These are phyloP conservation scores for Pleurotus tuoliensis DNA, from an alignment of 768 basidiomycete genomes.

Conservation along the genomic window DNA sequence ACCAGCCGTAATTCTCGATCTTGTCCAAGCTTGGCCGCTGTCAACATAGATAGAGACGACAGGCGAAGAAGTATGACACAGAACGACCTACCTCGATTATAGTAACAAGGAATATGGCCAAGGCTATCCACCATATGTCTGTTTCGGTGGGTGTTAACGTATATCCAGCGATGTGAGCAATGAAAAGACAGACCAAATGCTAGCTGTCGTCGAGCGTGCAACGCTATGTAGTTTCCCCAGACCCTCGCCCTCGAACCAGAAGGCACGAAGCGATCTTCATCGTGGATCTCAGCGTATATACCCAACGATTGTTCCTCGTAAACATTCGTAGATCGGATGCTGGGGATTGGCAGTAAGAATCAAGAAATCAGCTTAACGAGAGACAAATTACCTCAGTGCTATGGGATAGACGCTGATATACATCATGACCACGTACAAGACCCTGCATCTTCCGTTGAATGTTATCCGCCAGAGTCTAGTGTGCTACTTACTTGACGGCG, in stretches of 20 bases:
- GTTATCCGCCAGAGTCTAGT: not conserved
- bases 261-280: constrained; percentile 19
- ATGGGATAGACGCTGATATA: constrained; percentile 80
- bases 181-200: constrained; percentile 65
- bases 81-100: constrained; percentile 76
- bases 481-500: constrained; percentile 69
- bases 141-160: constrained; percentile 6
- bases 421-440: constrained; percentile 79
- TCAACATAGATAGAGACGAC: constrained; percentile 3
- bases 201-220: constrained; percentile 83
- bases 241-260: no score
- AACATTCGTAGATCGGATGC: constrained; percentile 88
- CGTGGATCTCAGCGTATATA: constrained; percentile 53
- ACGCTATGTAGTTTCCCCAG: constrained; percentile 72
- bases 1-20: constrained; percentile 55
- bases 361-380: not conserved
- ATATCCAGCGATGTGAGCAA: no score
- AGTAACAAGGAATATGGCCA: constrained; percentile 84
- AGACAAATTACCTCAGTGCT: constrained; percentile 59
- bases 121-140: constrained; percentile 97
- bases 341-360: constrained; percentile 19
- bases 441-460: not conserved
- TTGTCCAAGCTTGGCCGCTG: constrained; percentile 62
- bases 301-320: constrained; percentile 93
- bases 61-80: not conserved